These are phyloP conservation scores for Scytalidium sp. DNA, from an alignment of 2,329 filamentous ascomycete species.

Conservation along the genomic window DNA sequence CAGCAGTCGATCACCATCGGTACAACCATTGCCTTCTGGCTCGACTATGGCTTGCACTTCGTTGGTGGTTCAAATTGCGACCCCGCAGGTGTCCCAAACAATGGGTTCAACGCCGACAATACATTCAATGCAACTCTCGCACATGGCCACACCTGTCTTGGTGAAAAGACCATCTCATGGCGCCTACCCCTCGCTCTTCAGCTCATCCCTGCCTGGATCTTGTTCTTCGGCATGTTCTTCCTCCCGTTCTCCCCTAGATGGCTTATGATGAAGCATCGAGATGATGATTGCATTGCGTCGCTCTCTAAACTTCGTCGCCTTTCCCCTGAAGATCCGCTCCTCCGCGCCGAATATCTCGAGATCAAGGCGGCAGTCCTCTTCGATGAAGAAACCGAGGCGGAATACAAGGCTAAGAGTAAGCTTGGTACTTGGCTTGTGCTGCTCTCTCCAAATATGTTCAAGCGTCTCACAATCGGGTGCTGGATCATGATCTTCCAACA, in stretches of 20 bases:
- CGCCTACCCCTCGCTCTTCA: conserved; percentile 22
- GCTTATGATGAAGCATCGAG: conserved; percentile 28
- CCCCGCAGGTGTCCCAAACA: conserved; percentile 15
- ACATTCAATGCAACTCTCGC: conserved; percentile 12
- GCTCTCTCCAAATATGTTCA: conserved; percentile 45
- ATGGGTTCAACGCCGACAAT: conserved; percentile 8
- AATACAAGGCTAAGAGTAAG: conserved; percentile 36
- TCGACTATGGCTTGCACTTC: conserved; percentile 40
- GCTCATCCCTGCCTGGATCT: conserved; percentile 14
- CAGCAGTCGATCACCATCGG: conserved; percentile 57
- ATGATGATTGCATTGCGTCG: conserved; percentile 20
- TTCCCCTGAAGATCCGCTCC: conserved; percentile 13
- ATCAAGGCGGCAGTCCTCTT: conserved; percentile 27
- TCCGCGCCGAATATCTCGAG: conserved; percentile 26
- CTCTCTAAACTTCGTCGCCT: conserved; percentile 22
- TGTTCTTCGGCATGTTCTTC: conserved; percentile 11
- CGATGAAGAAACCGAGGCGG: conserved; percentile 35
- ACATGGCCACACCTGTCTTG: conserved; percentile 18
- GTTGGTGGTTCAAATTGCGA: conserved; percentile 38
- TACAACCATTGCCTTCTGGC: conserved; percentile 45
- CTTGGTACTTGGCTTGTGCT: conserved; percentile 41
- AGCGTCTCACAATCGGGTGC: conserved; percentile 39
- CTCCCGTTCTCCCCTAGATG: conserved; percentile 22
- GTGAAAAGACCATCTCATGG: conserved; percentile 25
- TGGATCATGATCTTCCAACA: conserved; percentile 46